Base-by-base conservation (phyloP, 768 basidiomycete genomes). In the Tricholoma flavovirens region DNA sequence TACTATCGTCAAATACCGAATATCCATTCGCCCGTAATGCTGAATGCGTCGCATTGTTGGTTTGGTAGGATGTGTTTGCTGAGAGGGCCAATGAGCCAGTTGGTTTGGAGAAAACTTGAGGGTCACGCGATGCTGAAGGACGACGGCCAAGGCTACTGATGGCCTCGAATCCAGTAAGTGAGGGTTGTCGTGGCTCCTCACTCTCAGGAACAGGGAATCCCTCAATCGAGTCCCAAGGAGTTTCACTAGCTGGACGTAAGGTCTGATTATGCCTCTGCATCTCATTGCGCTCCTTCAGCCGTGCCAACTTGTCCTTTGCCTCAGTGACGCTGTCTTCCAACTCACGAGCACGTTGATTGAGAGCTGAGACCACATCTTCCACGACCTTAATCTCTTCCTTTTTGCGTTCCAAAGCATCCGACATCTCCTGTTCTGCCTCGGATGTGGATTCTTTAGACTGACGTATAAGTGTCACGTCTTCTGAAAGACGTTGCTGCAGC, bases 301-400 rank as follows among this genome's bases (percentile, higher is more conserved):
- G 66, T 59, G 71, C 76, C 55, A 94, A 71, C 54, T 76, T 76
- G 60, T 82, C 82, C 70, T 78, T 84, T 69, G 84, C 83, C 56
- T 79, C 76, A 30, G 80, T 76, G 33, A 93, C 77, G 62, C 74
- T 80, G 49, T 86, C 85, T 69, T 94, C 91, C 55, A 93, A 71
- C 63, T 87, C 88, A 59, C 83, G 80, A 45, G 87, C 83, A 50
- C 86, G 83, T 33, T 76, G 75, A 64, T 79, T 84, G 33, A 90
- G 75, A 9, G 81, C 76, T 46, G 76, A 71, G 17, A 90, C 75
- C 14, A 83, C 75, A 51, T 88, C 88, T 67, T 93, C 89, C 22
- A 84, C 70, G n/a, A 67, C 69, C 61, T 80, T 80, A 49, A 85
- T 79, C 61, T 89, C 87, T 60, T 75, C 76, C 66, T 71, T 79